Base-by-base conservation (phyloP, 106 monocot species). In the Hemerocallis citrina region DNA sequence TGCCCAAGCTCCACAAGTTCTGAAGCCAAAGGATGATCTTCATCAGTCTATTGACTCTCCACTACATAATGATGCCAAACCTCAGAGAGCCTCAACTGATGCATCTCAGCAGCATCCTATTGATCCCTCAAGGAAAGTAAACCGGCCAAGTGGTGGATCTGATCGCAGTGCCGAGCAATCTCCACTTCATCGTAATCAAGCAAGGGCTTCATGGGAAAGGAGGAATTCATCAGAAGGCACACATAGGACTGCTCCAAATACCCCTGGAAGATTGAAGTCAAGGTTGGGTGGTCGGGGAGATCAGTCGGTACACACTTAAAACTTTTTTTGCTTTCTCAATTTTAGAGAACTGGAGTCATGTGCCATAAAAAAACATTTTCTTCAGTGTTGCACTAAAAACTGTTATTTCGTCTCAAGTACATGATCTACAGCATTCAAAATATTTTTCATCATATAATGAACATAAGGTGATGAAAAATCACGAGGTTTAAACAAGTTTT, bases 131-230 rank as follows among this genome's bases (percentile, higher is more conserved):
- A n/a, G 72, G 68, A 62, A 62, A 19, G n/a, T 20, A 38, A n/a
- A n/a, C 17, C 69, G 63, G 43, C 34, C 5, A 5, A 67, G 66
- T 36, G 52, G 56, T 52, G 70, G 68, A 48, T 57, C 66, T 9
- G 85, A 85, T 19, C 67, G 58, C 41, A 75, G 69, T 43, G 7
- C 71, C 19, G 86, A 79, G 43, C 58, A 63, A 6, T 82, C 91
- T 44, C 91, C 91, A 11, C 52, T 74, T 64, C 82, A 83, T 33
- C 79, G 60, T 16, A 37, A 66, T 50, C 87, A 82, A 1, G 69
- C 30, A 16, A 75, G 54, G 66, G 34, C 79, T 48, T 61, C 77
- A 3, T 39, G 68, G 63, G 85, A 80, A 61, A 68, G 59, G 34
- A 80, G 24, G 51, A 49, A 6, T 51, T 65, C 72, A 36, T 41